Base-by-base conservation (phyloP, 1,284 basidiomycete genomes). In the Ustilago curta region DNA sequence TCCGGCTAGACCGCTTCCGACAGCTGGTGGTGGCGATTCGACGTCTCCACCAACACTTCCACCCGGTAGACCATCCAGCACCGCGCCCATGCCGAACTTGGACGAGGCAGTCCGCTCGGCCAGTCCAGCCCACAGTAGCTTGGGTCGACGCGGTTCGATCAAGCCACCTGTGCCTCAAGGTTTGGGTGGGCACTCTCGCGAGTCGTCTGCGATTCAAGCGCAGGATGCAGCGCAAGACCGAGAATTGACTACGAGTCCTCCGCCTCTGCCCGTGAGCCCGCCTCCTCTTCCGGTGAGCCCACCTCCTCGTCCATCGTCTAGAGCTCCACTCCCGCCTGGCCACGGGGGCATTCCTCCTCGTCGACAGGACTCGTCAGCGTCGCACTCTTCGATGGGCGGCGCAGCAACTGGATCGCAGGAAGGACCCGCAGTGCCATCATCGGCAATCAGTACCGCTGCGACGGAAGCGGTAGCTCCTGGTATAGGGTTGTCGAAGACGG, bases 261-360 rank as follows among this genome's bases (percentile, higher is more conserved):
- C 64, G 5, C 61, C 68, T 29, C 35, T 70, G 61, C 67, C 67
- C 8, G 45, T 54, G 8, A 77, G 71, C 27, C 76, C 76, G 7
- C 71, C 76, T 25, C 67, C 59, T 12, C 67, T 73, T 27, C 69
- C 76, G 2, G 50, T 59, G 27, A 78, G 74, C 59, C 78, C 78
- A 18, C 76, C 78, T 93, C 83, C 88, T 91, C 55, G 90, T 91
- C 77, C 89, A 91, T 54, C 90, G 92, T 45, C 91, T 91, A 9
- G 91, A 90, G 18, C 91, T 94, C 79, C 94, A 93, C 31, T 93
- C 91, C 31, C 89, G 93, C 61, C 94, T 95, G 93, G 94, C 92
- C 60, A 91, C 91, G 76, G 88, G 94, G 12, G 94, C 93, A 31
- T 94, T 93, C 65, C 70, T n/a, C 69, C 69, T 35, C 61, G 62